Evolutionary conservation across 305 asterid species (phyloP).

Genomic region (Ilex paraguariensis): DNA sequence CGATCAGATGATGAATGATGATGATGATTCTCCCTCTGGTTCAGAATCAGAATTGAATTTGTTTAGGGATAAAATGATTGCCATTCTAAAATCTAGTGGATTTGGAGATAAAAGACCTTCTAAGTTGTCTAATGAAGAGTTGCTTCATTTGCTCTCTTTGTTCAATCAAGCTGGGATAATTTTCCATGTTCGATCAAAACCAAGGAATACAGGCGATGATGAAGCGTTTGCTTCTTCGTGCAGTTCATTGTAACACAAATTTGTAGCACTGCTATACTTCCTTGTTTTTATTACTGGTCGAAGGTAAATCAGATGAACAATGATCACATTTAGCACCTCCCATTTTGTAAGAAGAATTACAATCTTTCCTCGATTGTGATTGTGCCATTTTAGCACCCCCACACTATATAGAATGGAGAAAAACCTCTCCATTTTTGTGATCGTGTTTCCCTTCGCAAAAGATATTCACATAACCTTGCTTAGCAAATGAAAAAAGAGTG

Average conservation of each 20-base stretch:
- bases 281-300: too few relatives aligned
- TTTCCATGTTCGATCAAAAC: slow-evolving; percentile 46
- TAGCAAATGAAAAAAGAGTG: too few relatives aligned
- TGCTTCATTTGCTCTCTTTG: slow-evolving; percentile 53
- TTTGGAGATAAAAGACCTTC: slow-evolving; percentile 77
- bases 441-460: too few relatives aligned
- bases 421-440: too few relatives aligned
- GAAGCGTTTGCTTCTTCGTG: slow-evolving; percentile 25
- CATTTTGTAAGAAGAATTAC: too few relatives aligned
- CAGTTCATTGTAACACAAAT: slow-evolving; percentile 17
- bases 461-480: too few relatives aligned
- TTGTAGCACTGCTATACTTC: too few relatives aligned
- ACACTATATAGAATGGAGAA: too few relatives aligned
- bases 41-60: slow-evolving; percentile 21
- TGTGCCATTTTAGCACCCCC: too few relatives aligned
- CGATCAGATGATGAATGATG: slow-evolving; percentile 25
- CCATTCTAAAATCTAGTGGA: slow-evolving; percentile 45
- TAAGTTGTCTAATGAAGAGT: slow-evolving; percentile 58
- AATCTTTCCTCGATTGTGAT: too few relatives aligned
- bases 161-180: slow-evolving; percentile 68
- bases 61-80: slow-evolving; percentile 44
- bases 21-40: slow-evolving; percentile 12
- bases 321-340: too few relatives aligned
- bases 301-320: too few relatives aligned
- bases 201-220: slow-evolving; percentile 20